These are phyloP conservation scores for Leccinum subtestaceum DNA, from an alignment of 768 basidiomycete genomes.

Conservation along the genomic window DNA sequence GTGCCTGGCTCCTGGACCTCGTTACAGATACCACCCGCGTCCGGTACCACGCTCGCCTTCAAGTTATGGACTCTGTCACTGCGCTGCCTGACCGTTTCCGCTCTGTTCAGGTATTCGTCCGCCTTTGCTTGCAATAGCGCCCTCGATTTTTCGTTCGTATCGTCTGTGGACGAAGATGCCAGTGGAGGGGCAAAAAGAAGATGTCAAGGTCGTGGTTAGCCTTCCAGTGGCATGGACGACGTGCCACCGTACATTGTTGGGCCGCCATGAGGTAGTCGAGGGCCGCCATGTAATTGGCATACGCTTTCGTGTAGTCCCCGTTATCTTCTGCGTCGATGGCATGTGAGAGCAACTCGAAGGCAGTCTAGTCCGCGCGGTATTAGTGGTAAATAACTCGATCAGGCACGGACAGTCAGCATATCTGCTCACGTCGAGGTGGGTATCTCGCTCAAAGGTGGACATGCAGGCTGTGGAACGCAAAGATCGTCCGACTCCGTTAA, in stretches of 20 bases:
- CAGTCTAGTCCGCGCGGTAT: constrained; percentile 38
- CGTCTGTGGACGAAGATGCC: neutral
- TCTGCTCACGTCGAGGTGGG: neutral
- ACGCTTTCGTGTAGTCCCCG: constrained; percentile 88
- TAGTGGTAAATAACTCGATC: neutral
- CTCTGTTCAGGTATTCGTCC: constrained; percentile 20
- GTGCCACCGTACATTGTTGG: constrained; percentile 64
- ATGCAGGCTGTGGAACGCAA: neutral
- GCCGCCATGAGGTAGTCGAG: constrained; percentile 98
- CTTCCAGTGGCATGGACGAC: neutral
- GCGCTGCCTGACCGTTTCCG: constrained; percentile 11
- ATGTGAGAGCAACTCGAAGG: constrained; percentile 84
- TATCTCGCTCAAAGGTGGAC: neutral
- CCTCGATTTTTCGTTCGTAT: constrained; percentile 20
- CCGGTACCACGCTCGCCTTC: neutral
- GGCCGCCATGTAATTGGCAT: constrained; percentile 88
- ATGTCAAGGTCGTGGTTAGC: neutral
- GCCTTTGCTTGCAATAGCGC: constrained; percentile 14
- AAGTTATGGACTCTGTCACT: neutral
- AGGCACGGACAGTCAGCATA: neutral
- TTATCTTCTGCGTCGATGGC: constrained; percentile 89
- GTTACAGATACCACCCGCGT: neutral
- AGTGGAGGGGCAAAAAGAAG: neutral
- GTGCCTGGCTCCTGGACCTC: neutral
- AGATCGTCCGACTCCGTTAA: no score